Base-by-base conservation (phyloP, 495 filamentous ascomycete species). In the Entonaema liquescens region DNA sequence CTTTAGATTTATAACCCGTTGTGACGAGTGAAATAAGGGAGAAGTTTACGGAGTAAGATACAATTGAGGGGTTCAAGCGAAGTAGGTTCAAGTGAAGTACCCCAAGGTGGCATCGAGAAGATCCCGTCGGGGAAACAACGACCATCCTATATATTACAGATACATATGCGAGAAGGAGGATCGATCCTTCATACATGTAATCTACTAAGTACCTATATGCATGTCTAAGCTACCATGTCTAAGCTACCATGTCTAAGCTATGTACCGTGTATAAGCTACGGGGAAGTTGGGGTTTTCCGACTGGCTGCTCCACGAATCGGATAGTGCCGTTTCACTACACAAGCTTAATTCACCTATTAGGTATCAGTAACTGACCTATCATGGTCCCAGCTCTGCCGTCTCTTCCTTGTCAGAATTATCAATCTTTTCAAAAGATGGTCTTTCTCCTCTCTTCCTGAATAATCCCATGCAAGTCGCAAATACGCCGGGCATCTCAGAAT, bases 401-500 rank as follows among this genome's bases (percentile, higher is more conserved):
- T 65, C 55, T 26, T 65, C 57, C 13, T 44, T 12, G 1, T 62
- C 63, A 3, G 58, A 62, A 17, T 58, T 58, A n/a, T 42, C 31
- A 15, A 61, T 38, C 12, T 42, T 60, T 29, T 21, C 21, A 5
- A 42, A 58, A 19, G 13, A 25, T 23, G 3, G 42, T 7, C 57
- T 49, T 21, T 26, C 50, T 35, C 9, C 53, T 2, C 62, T 49
- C 38, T 58, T 66, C 31, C 68, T 57, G 21, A 59, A 54, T 0
- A 62, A 36, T 9, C 58, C 52, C 29, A 40, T 38, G 23, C 68
- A 71, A 6, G 42, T 68, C 12, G 65, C 12, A 44, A 61, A 50
- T 21, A 68, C 61, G 4, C 66, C 70, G 7, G 70, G 66, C 70
- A 73, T 73, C 80, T 82, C 11, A 75, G 80, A 70, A 17, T 59